A percentile compares a stretch with the other conserved stretches of the same genome.
These are phyloP conservation scores for Eucalyptus tenuipes DNA, from an alignment of 345 rosid genomes.

Conservation along the genomic window DNA sequence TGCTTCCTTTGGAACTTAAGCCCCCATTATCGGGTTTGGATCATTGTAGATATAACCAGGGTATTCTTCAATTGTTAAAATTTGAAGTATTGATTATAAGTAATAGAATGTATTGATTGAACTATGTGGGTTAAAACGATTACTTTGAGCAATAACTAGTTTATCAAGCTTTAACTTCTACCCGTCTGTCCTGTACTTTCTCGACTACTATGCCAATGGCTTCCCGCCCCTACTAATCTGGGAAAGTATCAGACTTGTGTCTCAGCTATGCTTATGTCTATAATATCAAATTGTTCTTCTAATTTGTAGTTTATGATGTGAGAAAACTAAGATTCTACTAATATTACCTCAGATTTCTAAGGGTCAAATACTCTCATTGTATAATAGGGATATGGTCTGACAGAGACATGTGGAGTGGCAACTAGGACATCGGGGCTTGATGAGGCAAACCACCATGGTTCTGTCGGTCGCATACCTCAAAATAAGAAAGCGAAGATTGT, in stretches of 20 bases:
- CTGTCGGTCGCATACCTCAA: conserved; percentile 47
- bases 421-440: conserved; percentile 23
- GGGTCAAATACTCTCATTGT: not conserved
- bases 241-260: not conserved
- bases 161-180: not conserved
- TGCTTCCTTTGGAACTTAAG: not conserved
- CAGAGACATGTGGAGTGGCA: conserved; percentile 56
- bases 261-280: not conserved
- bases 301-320: not conserved
- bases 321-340: not conserved
- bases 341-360: not conserved
- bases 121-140: not conserved
- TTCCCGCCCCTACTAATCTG: not conserved
- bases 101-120: not conserved
- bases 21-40: not conserved
- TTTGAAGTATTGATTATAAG: not conserved
- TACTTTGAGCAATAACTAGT: not conserved
- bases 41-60: not conserved
- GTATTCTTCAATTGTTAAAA: not conserved
- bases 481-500: conserved; percentile 62
- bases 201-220: not conserved
- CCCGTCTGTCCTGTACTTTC: not conserved
- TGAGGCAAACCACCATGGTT: conserved; percentile 32
- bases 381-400: conserved; percentile 76
- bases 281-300: not conserved